Conservation (phyloP, 345 rosid species). For the Populus pruinosa region DNA sequence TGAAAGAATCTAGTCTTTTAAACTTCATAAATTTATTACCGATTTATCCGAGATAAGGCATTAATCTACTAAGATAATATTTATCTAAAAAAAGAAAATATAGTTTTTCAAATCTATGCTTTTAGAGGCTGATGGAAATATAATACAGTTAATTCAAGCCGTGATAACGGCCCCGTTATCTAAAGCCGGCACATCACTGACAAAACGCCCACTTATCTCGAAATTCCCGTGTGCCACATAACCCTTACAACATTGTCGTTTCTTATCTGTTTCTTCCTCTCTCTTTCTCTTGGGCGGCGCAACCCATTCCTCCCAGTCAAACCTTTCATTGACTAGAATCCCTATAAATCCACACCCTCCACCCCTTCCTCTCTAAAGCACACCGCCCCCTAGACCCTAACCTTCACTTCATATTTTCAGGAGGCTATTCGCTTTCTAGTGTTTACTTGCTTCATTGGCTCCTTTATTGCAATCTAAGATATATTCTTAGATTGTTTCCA, state of each 20-base stretch:
- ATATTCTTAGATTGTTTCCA: not conserved
- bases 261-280: constrained; percentile 19
- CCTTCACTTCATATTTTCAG: not conserved
- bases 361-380: not conserved
- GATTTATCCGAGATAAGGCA: not conserved
- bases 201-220: constrained; percentile 36
- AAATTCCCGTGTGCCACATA: constrained; percentile 51
- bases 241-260: constrained; percentile 25
- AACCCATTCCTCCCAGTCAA: constrained; percentile 26
- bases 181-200: constrained; percentile 36
- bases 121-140: too few species aligned
- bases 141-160: constrained; percentile 3
- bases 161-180: constrained; percentile 25
- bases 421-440: not conserved
- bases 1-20: not conserved
- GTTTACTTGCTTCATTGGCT: too few species aligned
- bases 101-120: not conserved
- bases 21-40: not conserved
- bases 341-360: not conserved
- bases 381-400: not conserved
- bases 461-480: not conserved
- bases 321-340: constrained; percentile 32
- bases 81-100: not conserved
- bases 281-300: constrained; percentile 37
- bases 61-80: not conserved